Evolutionary conservation across 2,329 filamentous ascomycete genomes (phyloP).

Genomic region (Dichotomopilus funicola): DNA sequence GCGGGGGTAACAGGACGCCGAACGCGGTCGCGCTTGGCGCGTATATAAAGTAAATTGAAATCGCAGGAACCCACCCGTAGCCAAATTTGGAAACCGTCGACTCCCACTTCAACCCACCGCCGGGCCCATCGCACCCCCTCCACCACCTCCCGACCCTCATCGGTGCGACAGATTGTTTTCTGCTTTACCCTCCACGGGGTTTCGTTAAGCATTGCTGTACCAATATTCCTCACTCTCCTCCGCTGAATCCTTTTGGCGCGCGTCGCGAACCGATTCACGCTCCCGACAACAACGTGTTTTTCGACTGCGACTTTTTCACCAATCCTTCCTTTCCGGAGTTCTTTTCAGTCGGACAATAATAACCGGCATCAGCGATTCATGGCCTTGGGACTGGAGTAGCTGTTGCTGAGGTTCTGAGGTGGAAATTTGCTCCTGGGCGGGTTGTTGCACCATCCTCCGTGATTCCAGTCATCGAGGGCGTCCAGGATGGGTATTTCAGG

Average conservation of each 20-base stretch:
- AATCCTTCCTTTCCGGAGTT: background rate
- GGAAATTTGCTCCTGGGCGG: background rate
- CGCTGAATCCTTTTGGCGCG: slow-evolving; percentile 1
- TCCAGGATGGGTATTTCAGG: slow-evolving; percentile 25
- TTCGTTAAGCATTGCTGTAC: slow-evolving; percentile 7
- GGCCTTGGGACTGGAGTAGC: slow-evolving; percentile 9
- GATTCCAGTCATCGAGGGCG: background rate
- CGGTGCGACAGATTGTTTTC: background rate
- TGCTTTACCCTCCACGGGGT: background rate
- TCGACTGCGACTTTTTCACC: background rate
- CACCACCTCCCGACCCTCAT: background rate
- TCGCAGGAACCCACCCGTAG: too few relatives aligned
- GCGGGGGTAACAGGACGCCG: slow-evolving; percentile 21
- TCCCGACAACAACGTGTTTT: background rate
- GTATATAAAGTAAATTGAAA: background rate
- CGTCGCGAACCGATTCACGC: slow-evolving; percentile 5
- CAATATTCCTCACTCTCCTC: background rate
- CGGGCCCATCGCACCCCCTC: background rate
- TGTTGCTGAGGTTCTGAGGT: background rate
- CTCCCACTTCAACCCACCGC: background rate
- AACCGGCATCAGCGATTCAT: slow-evolving; percentile 7
- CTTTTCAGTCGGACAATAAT: background rate
- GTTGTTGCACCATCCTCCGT: background rate
- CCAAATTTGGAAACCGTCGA: too few relatives aligned
- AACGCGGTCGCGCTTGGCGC: slow-evolving; percentile 22